A percentile compares a stretch with the other conserved stretches of the same genome.
Conservation (phyloP, 768 basidiomycete species). For the Tephrocybe sp. region DNA sequence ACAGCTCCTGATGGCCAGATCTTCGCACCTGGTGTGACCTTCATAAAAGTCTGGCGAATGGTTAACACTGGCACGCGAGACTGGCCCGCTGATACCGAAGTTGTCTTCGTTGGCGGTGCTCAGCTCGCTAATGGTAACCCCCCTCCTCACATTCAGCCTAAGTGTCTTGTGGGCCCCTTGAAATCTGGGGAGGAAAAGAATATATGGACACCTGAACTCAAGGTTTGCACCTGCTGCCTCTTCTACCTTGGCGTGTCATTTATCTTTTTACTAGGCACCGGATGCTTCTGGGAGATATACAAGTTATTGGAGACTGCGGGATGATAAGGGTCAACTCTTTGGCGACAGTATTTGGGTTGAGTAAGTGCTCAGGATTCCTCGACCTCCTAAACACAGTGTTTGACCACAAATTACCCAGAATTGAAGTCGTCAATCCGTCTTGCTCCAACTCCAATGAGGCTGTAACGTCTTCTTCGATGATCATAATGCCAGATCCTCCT, state of each 20-base stretch:
- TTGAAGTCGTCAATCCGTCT: slow-evolving; percentile 60
- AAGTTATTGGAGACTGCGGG: slow-evolving; percentile 72
- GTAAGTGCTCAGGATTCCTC: slow-evolving; percentile 39
- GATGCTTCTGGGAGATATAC: slow-evolving; percentile 70
- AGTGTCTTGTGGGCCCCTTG: slow-evolving; percentile 47
- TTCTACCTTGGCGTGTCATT: not conserved
- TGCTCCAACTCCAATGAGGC: slow-evolving; percentile 41
- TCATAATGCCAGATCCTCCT: slow-evolving; percentile 58
- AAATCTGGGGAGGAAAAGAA: slow-evolving; percentile 57
- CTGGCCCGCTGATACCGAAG: slow-evolving; percentile 69
- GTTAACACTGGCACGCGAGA: slow-evolving; percentile 57
- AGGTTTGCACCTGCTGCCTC: slow-evolving; percentile 36
- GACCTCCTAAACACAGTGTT: slow-evolving; percentile 3
- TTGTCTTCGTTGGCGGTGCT: slow-evolving; percentile 72
- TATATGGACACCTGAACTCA: slow-evolving; percentile 71
- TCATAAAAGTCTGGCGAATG: slow-evolving; percentile 81
- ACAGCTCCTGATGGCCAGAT: slow-evolving; percentile 74
- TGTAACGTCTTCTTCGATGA: slow-evolving; percentile 65
- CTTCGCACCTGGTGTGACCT: slow-evolving; percentile 82
- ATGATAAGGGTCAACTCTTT: slow-evolving; percentile 57
- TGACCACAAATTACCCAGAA: slow-evolving; percentile 35
- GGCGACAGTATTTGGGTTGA: slow-evolving; percentile 79
- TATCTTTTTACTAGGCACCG: slow-evolving; percentile 50
- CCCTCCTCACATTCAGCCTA: slow-evolving; percentile 1
- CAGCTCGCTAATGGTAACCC: slow-evolving; percentile 39